Evolutionary conservation across 2,329 filamentous ascomycete genomes (phyloP).

Genomic region (Botryotinia narcissicola): DNA sequence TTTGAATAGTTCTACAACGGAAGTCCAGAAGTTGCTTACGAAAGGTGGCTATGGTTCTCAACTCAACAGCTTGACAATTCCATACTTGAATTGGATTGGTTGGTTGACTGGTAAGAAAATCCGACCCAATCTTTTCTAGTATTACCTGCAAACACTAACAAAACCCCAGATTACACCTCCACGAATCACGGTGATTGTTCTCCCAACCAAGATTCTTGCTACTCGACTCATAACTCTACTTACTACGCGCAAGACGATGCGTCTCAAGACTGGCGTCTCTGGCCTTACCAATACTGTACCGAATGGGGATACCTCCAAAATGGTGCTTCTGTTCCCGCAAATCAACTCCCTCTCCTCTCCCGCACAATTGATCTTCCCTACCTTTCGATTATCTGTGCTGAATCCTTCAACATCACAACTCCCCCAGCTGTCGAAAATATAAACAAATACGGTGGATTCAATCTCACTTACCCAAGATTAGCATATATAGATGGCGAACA

Average conservation of each 20-base stretch:
- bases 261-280: constrained; percentile 47
- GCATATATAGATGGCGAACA: constrained; percentile 75
- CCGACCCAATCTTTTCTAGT: not conserved
- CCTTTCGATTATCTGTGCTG: constrained; percentile 58
- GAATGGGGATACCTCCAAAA: constrained; percentile 79
- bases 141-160: not conserved
- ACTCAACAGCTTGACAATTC: constrained; percentile 45
- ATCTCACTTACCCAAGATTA: constrained; percentile 68
- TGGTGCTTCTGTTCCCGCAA: constrained; percentile 63
- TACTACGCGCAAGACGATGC: constrained; percentile 47
- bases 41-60: constrained; percentile 48
- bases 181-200: constrained; percentile 26
- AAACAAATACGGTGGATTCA: constrained; percentile 74
- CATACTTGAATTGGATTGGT: constrained; percentile 56
- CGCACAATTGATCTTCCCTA: constrained; percentile 66
- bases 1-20: constrained; percentile 63
- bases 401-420: constrained; percentile 66
- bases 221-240: constrained; percentile 47
- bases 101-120: constrained; percentile 43
- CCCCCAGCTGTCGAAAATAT: constrained; percentile 63
- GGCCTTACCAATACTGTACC: constrained; percentile 50
- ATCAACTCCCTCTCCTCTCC: constrained; percentile 68
- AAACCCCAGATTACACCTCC: constrained; percentile 2
- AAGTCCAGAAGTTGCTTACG: constrained; percentile 49
- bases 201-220: constrained; percentile 49